Conservation (phyloP, 2,329 filamentous ascomycete genomes). For the Endothia cerciana region DNA sequence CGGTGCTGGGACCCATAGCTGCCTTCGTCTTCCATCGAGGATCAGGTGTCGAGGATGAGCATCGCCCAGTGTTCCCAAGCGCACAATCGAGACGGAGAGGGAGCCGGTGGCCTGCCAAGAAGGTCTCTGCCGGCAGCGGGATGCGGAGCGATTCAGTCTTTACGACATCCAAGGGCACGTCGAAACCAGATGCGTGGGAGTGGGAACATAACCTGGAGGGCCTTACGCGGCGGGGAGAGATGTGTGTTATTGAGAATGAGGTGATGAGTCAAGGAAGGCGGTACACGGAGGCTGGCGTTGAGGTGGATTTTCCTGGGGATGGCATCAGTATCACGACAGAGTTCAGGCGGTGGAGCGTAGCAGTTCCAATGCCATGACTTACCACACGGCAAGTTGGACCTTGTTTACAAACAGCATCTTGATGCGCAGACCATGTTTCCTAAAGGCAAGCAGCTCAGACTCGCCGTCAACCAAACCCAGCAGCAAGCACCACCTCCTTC, state of each 20-base stretch:
- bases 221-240: neutral
- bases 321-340: constrained; percentile 16
- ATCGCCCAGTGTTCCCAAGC: constrained; percentile 26
- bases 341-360: constrained; percentile 12
- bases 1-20: constrained; percentile 53
- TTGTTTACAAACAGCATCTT: neutral
- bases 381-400: neutral
- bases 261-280: constrained; percentile 1
- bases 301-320: constrained; percentile 1
- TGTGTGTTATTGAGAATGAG: constrained; percentile 12
- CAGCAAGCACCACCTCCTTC: constrained; percentile 22
- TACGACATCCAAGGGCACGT: constrained; percentile 20
- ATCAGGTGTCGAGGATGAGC: constrained; percentile 38
- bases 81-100: neutral
- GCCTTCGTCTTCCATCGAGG: constrained; percentile 36
- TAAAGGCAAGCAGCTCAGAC: constrained; percentile 9
- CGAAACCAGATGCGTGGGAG: constrained; percentile 4
- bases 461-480: constrained; percentile 23
- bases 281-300: neutral
- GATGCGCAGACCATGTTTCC: neutral
- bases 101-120: constrained; percentile 17
- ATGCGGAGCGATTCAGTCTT: constrained; percentile 9
- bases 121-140: constrained; percentile 24
- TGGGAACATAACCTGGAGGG: constrained; percentile 6
- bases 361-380: neutral